Evolutionary conservation across 1,139 yeast genomes (phyloP).

Genomic region (Sugiyamaella xylanicola): DNA sequence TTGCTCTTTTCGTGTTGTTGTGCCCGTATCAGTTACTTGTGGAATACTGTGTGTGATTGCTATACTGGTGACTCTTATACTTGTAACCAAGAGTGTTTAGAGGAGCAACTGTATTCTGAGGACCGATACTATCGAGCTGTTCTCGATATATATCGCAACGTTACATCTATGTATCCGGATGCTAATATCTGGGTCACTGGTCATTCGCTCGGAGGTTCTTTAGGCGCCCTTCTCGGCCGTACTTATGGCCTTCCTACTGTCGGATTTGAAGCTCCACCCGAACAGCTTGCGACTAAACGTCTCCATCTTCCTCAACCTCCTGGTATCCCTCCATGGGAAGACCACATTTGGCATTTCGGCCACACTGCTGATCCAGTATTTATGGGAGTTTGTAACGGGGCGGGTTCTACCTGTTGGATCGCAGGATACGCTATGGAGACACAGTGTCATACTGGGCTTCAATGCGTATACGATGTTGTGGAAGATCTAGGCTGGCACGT

Average conservation of each 20-base stretch:
- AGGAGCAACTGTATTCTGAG: conserved; percentile 67
- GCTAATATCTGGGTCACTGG: conserved; percentile 87
- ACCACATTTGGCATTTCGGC: conserved; percentile 93
- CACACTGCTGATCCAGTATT: conserved; percentile 96
- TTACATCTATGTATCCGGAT: conserved; percentile 66
- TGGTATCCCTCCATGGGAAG: conserved; percentile 75
- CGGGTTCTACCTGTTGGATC: conserved; percentile 82
- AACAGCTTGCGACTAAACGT: conserved; percentile 75
- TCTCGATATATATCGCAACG: conserved; percentile 75
- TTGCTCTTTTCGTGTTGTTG: conserved; percentile 93
- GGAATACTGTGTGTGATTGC: conserved; percentile 97
- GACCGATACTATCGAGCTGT: conserved; percentile 85
- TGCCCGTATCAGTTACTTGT: conserved; percentile 85
- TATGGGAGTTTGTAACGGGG: conserved; percentile 97
- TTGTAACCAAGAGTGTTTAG: conserved; percentile 87
- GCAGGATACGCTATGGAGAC: conserved; percentile 99
- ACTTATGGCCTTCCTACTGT: conserved; percentile 91
- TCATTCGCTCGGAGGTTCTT: conserved; percentile 92
- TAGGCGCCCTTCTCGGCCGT: conserved; percentile 78
- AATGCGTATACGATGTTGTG: conserved; percentile 88
- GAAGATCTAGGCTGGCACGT: conserved; percentile 91
- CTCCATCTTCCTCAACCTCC: conserved; percentile 93
- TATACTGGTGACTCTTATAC: conserved; percentile 76
- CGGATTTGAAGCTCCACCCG: conserved; percentile 94
- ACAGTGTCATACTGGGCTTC: conserved; percentile 88